These are phyloP conservation scores for Kitagawia praeruptora DNA, from an alignment of 129 eudicot species.

Conservation along the genomic window DNA sequence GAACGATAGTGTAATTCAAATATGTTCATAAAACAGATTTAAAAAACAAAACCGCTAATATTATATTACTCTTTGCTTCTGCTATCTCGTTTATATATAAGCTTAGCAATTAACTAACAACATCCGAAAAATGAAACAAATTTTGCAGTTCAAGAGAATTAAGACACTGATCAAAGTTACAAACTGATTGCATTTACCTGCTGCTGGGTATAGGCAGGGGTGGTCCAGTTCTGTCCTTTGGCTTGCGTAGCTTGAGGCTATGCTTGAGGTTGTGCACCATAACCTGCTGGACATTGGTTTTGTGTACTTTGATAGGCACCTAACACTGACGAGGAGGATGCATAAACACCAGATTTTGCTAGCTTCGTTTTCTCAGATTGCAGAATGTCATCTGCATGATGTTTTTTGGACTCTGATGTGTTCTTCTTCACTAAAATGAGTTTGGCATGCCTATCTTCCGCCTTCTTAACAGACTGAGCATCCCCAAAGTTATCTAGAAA, in stretches of 20 bases:
- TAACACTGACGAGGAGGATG: slow-evolving; percentile 51
- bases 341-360: slow-evolving; percentile 50
- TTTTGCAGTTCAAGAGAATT: background rate
- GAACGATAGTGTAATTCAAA: background rate
- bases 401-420: slow-evolving; percentile 64
- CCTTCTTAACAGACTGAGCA: slow-evolving; percentile 60
- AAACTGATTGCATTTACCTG: slow-evolving; percentile 35
- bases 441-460: slow-evolving; percentile 72
- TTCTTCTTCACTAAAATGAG: slow-evolving; percentile 61
- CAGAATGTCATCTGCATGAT: slow-evolving; percentile 62
- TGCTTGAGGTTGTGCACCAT: slow-evolving; percentile 69
- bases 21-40: no score
- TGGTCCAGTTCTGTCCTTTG: slow-evolving; percentile 78
- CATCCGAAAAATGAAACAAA: background rate
- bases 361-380: slow-evolving; percentile 75
- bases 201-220: slow-evolving; percentile 74
- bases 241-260: slow-evolving; percentile 83
- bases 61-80: background rate
- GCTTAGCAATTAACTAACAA: no score
- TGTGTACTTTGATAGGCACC: slow-evolving; percentile 64
- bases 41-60: no score
- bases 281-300: slow-evolving; percentile 83
- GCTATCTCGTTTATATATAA: background rate
- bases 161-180: background rate
- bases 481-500: slow-evolving; percentile 88